Conservation (phyloP, 345 rosid species). For the Rubroshorea leprosula region DNA sequence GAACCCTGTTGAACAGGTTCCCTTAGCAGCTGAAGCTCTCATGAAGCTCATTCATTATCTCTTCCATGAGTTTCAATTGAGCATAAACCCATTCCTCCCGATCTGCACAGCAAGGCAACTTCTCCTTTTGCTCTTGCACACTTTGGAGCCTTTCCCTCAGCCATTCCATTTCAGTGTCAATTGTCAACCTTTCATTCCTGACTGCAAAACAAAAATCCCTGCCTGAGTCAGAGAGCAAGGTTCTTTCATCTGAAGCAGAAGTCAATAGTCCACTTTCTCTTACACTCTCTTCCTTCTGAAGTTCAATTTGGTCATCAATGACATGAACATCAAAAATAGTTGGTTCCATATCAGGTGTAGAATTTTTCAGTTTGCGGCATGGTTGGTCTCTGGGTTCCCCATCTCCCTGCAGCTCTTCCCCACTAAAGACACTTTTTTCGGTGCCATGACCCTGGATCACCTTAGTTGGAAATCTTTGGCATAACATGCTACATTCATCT, state of each 20-base stretch:
- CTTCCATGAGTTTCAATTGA: conserved; percentile 45
- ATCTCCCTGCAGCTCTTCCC: conserved; percentile 20
- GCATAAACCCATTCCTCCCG: conserved; percentile 31
- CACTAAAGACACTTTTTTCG: conserved; percentile 16
- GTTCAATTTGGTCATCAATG: conserved; percentile 39
- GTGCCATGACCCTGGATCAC: conserved; percentile 9
- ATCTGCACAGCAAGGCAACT: conserved; percentile 31
- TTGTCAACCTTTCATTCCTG: conserved; percentile 30
- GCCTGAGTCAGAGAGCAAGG: conserved; percentile 14
- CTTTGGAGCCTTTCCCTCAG: conserved; percentile 41
- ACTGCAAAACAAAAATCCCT: conserved; percentile 39
- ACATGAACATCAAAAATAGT: conserved; percentile 68
- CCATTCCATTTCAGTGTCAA: conserved; percentile 50
- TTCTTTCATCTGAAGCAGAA: conserved; percentile 15
- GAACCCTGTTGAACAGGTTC: conserved; percentile 33
- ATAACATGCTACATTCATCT: conserved; percentile 8
- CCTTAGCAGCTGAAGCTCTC: conserved; percentile 35
- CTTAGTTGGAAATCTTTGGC: conserved; percentile 15
- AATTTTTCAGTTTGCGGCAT: conserved; percentile 5
- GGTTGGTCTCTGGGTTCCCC: conserved; percentile 18
- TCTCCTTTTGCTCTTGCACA: conserved; percentile 43
- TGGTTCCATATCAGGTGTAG: conserved; percentile 34
- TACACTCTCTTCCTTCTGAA: conserved; percentile 14
- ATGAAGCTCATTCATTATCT: conserved; percentile 40
- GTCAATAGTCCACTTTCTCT: conserved; percentile 17